These are phyloP conservation scores for Diacronema lutheri DNA, from an alignment of 78 protist species.

Conservation along the genomic window DNA sequence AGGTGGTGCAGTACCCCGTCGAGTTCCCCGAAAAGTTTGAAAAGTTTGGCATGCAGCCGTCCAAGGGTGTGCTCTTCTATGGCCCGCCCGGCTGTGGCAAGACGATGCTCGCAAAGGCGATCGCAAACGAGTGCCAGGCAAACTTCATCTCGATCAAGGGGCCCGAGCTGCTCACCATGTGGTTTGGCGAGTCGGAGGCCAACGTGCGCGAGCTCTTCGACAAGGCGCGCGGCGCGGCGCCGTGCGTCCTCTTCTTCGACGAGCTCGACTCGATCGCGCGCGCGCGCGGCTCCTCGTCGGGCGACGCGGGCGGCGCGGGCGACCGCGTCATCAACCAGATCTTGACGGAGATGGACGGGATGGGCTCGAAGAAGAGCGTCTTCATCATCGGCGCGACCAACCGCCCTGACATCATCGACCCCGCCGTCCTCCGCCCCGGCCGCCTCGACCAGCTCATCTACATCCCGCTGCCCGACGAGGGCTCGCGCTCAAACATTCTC, in stretches of 20 bases:
- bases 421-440: conserved; percentile 99
- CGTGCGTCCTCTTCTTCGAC: conserved; percentile 99
- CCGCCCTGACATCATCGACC: conserved; percentile 99
- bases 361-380: conserved; percentile 97
- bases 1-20: conserved; percentile 98
- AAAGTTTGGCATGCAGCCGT: conserved; percentile 97
- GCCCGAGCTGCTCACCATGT: conserved; percentile 98
- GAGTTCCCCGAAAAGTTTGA: conserved; percentile 98
- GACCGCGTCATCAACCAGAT: conserved; percentile 99
- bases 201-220: conserved; percentile 99
- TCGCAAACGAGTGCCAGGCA: conserved; percentile 99
- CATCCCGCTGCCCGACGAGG: conserved; percentile 99
- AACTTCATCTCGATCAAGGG: conserved; percentile 99
- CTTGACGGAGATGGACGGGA: conserved; percentile 99
- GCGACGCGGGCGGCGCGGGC: conserved; percentile 99
- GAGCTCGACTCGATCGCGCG: conserved; percentile 99
- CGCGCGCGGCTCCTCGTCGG: conserved; percentile 90
- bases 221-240: conserved; percentile 99
- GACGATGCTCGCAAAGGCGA: conserved; percentile 99
- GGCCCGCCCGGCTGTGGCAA: conserved; percentile 99
- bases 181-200: conserved; percentile 99
- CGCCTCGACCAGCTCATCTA: conserved; percentile 98
- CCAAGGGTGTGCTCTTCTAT: conserved; percentile 98
- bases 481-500: conserved; percentile 86
- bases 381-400: conserved; percentile 99